Conservation (phyloP, 176 grass and related monocot species). For the Eleusine coracana region DNA sequence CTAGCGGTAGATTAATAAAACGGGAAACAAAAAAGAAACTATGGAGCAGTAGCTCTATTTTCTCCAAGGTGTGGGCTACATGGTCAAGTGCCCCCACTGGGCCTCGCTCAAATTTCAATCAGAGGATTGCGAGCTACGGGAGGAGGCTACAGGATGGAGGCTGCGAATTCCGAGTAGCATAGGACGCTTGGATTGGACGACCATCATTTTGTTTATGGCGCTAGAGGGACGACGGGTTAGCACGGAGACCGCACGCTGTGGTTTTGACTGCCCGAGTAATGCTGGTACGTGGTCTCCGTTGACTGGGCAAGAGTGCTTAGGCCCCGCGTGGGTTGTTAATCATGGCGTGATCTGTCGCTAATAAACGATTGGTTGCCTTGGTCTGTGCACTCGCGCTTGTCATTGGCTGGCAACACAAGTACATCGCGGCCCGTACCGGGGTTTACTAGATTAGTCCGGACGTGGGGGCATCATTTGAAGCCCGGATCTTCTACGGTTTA, state of each 20-base stretch:
- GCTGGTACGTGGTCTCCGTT: background rate
- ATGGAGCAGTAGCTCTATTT: background rate
- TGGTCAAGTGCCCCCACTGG: constrained; percentile 2
- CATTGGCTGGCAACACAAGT: constrained; percentile 53
- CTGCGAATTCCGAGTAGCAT: background rate
- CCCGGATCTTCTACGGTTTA: constrained; percentile 11
- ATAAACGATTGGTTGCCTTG: constrained; percentile 32
- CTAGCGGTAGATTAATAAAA: background rate
- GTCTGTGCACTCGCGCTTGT: background rate
- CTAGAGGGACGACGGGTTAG: background rate
- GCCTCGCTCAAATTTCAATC: background rate
- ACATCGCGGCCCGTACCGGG: constrained; percentile 30
- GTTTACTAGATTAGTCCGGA: constrained; percentile 3
- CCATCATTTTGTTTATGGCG: background rate
- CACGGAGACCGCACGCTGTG: background rate
- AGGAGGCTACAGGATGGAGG: background rate
- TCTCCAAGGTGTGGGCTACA: background rate
- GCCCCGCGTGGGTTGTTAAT: constrained; percentile 3
- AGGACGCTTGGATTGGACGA: constrained; percentile 25
- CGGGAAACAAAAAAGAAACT: background rate
- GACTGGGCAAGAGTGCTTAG: background rate
- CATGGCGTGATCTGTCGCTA: constrained; percentile 17
- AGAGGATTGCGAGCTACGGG: background rate
- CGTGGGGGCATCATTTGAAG: background rate
- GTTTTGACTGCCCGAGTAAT: background rate